Evolutionary conservation across 345 rosid species (phyloP), one percentile per base, ranked within the genome.

Genomic region (Salix koriyanagi): DNA sequence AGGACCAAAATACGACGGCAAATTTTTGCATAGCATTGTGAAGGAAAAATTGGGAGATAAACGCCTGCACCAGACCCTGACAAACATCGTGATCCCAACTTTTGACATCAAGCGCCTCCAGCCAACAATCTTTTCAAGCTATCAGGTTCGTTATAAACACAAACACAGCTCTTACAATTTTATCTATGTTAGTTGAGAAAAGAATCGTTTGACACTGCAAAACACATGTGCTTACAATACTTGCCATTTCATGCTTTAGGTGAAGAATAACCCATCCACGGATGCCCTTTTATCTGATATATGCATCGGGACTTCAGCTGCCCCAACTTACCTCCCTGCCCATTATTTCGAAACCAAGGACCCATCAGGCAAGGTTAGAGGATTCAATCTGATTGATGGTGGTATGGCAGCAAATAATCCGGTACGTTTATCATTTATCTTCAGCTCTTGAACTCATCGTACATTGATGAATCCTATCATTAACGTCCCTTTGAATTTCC

Each of bases 391-490:
- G 34, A 83, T 91, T 14, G 97, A 93, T 26, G 94, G 94, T 0
- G 94, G 97, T 52, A 86, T 93, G 16, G 97, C 94, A 10, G 97
- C 97, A 28, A 91, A 91, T 72, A 90, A 91, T 75, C 96, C 90
- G 77, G 86, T 92, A 18, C 30, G 21, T 54, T 34, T 6, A 4
- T 50, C 8, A 12, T 39, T 13, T 37, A 4, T 13, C 58, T 48
- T 46, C 16, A 41, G 13, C 44, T 41, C 4, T 41, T 41, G 44
- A 41, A 41, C 14, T 41, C 44, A 12, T 10, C 26, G 26, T 2
- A 0, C 44, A 10, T 10, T 10, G 44, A 41, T 41, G 14, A 41
- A 41, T 41, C 44, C 44, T 10, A 41, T 41, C 44, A 41, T 41
- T 41, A 41, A 41, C 12, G 10, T 10, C 14, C 44, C 12, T 2